Evolutionary conservation across 306 rosid species (phyloP).

Genomic region (Fragaria nilgerrensis): DNA sequence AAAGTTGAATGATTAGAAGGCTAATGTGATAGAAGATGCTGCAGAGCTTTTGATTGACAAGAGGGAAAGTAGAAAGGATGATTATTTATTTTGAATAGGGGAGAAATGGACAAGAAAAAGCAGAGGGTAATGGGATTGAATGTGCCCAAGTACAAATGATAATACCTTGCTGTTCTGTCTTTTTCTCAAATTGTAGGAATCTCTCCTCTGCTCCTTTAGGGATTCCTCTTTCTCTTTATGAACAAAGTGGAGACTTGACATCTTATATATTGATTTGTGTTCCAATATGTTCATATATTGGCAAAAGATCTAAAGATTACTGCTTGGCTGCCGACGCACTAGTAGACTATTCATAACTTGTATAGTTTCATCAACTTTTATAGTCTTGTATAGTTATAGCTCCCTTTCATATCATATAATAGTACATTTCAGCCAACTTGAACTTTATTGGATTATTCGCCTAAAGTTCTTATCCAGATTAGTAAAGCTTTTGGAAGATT

Average conservation of each 20-base stretch:
- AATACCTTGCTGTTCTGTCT: slow-evolving; percentile 39
- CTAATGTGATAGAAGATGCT: slow-evolving; percentile 13
- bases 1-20: slow-evolving; percentile 20
- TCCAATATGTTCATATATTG: slow-evolving; percentile 22
- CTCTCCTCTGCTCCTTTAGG: slow-evolving; percentile 31
- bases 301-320: slow-evolving; percentile 22
- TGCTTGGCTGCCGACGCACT: slow-evolving; percentile 28
- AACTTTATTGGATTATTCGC: not conserved
- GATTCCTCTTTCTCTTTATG: slow-evolving; percentile 34
- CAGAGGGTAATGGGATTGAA: slow-evolving; percentile 34
- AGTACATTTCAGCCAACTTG: slow-evolving; percentile 19
- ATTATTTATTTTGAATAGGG: slow-evolving; percentile 12
- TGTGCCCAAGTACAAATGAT: slow-evolving; percentile 37
- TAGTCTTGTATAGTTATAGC: not conserved
- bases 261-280: slow-evolving; percentile 10
- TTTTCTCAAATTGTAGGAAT: slow-evolving; percentile 44
- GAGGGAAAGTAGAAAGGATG: slow-evolving; percentile 35
- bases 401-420: slow-evolving; percentile 24
- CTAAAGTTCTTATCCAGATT: not conserved
- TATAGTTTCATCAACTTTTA: slow-evolving; percentile 14
- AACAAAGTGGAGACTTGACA: slow-evolving; percentile 45
- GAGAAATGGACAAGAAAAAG: slow-evolving; percentile 27
- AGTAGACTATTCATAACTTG: not conserved
- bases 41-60: slow-evolving; percentile 33
- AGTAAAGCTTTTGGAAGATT: not conserved